Evolutionary conservation across 495 filamentous ascomycete species (phyloP), one percentile per base, ranked within the genome.

Genomic region (Neurospora tetraspora): DNA sequence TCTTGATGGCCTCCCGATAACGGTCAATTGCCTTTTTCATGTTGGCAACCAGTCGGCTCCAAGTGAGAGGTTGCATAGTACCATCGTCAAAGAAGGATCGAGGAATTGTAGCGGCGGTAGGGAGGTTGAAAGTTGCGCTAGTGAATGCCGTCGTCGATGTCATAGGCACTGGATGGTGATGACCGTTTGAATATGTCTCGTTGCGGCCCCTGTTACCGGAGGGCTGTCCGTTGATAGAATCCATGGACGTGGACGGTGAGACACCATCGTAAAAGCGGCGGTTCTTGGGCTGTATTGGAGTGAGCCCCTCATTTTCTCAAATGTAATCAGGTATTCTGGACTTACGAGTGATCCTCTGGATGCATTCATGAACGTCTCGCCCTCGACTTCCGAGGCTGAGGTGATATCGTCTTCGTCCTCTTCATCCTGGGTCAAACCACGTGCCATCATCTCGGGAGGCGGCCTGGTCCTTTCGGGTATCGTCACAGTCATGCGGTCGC

Each of bases 181-280:
- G 79, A 73, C 79, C 83, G 59, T 84, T 86, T 43, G 83, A 83
- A 69, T 87, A 85, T 14, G 85, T 81, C 18, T 87, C 86, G 69
- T 61, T 77, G 53, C 85, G 81, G 9, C 78, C 78, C 75, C 85
- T 79, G 5, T 72, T 85, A 61, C 83, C 84, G 42, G 85, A 86
- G 40, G 83, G 89, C 70, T 78, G 84, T 72, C 81, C 88, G 74
- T 91, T 91, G 59, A 97, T 87, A 4, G 94, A 97, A 75, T 96
- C 93, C 89, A 96, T 94, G 10, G 94, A 97, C 2, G 91, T 91
- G n/a, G 93, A 90, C 10, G 94, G 93, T 27, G 94, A 97, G 11
- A 96, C 86, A 1, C 92, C 92, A 71, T 94, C 90, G 59, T 89
- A 88, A 10, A 90, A 92, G 23, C 89, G 88, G 70, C 91, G 90